phyloP scores from a whole-genome alignment of 2,329 filamentous ascomycete species.

The Trichoderma citrinoviride region DNA sequence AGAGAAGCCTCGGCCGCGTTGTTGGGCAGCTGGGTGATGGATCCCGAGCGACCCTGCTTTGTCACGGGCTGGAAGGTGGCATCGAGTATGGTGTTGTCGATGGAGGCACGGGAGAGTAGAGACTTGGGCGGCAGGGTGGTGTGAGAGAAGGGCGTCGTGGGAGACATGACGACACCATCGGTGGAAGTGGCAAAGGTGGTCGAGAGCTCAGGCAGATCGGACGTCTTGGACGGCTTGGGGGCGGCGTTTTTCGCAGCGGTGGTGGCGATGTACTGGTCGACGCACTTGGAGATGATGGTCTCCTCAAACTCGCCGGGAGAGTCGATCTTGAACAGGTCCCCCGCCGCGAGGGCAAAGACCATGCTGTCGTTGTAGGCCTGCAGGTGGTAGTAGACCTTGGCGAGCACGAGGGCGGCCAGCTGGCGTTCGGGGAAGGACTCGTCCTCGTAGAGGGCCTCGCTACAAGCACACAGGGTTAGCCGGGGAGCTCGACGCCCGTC shows the following conservation, averaged over 20 bases:
- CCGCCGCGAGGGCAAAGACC: conserved; percentile 92
- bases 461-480: conserved; percentile 39
- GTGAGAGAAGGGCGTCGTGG: conserved; percentile 93
- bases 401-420: conserved; percentile 87
- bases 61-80: conserved; percentile 53
- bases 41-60: conserved; percentile 54
- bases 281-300: conserved; percentile 97
- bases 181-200: conserved; percentile 72
- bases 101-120: conserved; percentile 78
- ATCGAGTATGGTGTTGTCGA: conserved; percentile 62
- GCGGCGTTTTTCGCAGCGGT: conserved; percentile 51
- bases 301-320: conserved; percentile 93
- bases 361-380: conserved; percentile 99
- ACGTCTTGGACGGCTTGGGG: conserved; percentile 43
- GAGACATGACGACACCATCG: conserved; percentile 74
- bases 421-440: conserved; percentile 90
- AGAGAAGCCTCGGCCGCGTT: conserved; percentile 75
- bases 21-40: conserved; percentile 65
- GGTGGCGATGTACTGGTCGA: conserved; percentile 93
- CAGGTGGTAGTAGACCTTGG: conserved; percentile 98
- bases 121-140: conserved; percentile 92
- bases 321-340: conserved; percentile 92
- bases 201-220: conserved; percentile 65
- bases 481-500: not conserved
- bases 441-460: conserved; percentile 97